phyloP scores from a whole-genome alignment of 139 green algal species.

The Nannochloris sp. region DNA sequence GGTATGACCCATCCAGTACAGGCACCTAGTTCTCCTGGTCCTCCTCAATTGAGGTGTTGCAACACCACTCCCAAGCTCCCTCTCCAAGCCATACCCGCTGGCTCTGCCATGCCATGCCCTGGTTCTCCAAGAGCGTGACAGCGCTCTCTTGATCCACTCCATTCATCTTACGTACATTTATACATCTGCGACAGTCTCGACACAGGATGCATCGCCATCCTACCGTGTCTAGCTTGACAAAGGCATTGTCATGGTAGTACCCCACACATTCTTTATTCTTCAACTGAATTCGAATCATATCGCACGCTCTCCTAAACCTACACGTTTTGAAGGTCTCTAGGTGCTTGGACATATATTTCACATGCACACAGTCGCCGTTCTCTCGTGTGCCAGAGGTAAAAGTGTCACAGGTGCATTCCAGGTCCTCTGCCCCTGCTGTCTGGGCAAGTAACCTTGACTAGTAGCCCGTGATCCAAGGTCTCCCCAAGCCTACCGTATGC shows the following conservation, averaged over 20 bases:
- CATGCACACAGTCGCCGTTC: background rate
- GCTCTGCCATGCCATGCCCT: too few species aligned
- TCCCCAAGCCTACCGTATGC: background rate
- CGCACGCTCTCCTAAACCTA: background rate
- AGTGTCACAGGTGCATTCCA: slow-evolving; percentile 1
- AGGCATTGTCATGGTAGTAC: background rate
- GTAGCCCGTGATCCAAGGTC: background rate
- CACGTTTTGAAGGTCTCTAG: background rate
- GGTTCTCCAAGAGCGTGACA: background rate
- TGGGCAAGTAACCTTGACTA: background rate
- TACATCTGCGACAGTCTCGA: background rate
- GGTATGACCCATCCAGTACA: background rate
- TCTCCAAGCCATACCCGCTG: background rate
- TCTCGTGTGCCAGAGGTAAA: background rate
- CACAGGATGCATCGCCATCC: background rate
- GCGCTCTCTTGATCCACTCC: background rate
- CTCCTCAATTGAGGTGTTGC: too few species aligned
- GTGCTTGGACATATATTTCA: background rate
- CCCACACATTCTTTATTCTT: background rate
- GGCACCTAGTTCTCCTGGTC: background rate
- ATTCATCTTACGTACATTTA: background rate
- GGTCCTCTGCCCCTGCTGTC: background rate
- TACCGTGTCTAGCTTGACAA: background rate
- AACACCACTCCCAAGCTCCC: background rate
- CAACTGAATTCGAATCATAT: background rate